phyloP scores from a whole-genome alignment of 257 asterid species.

The Solanum lignicaule region DNA sequence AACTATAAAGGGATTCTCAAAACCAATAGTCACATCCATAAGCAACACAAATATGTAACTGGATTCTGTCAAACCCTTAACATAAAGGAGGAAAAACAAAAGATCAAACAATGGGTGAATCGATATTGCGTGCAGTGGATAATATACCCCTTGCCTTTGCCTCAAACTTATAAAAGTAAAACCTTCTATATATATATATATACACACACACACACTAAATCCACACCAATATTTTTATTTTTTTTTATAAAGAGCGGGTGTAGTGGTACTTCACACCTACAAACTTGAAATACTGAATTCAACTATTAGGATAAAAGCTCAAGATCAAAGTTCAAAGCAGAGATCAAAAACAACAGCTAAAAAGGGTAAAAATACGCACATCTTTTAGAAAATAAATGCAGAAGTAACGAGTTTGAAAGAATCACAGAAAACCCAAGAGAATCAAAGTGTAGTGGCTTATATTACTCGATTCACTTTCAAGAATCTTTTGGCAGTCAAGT shows the following conservation, averaged over 20 bases:
- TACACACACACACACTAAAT: background rate
- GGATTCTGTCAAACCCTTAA: background rate
- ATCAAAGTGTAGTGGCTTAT: background rate
- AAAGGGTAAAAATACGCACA: background rate
- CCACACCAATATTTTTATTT: background rate
- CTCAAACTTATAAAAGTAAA: background rate
- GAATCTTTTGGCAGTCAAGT: background rate
- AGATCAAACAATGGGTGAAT: background rate
- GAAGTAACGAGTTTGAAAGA: background rate
- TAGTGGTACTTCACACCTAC: background rate
- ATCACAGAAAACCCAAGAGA: background rate
- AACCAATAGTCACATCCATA: background rate
- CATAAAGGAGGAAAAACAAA: background rate
- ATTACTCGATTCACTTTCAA: background rate
- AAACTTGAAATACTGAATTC: background rate
- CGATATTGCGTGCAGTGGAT: background rate
- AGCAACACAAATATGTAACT: background rate
- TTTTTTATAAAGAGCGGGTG: background rate
- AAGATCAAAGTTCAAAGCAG: background rate
- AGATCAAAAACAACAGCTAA: background rate
- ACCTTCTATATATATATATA: background rate
- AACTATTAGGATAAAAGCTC: background rate
- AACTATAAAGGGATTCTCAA: background rate
- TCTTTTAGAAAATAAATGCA: background rate
- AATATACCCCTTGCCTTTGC: background rate